Base-by-base conservation (phyloP, 2,329 filamentous ascomycete genomes). In the Fusarium albosuccineum region DNA sequence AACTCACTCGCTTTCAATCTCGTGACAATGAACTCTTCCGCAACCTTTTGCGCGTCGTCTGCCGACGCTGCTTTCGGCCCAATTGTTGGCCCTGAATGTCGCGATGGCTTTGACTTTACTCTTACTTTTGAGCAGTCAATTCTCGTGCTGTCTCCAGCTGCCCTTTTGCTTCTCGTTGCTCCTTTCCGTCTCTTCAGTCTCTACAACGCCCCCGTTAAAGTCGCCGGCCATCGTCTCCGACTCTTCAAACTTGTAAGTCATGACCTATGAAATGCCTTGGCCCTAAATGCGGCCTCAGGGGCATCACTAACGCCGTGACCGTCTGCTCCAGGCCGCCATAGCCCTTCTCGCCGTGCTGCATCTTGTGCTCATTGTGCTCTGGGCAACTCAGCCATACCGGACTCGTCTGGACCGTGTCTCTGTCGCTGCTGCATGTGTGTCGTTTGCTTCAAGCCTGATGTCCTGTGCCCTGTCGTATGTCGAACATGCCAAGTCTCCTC, bases 21-120 rank as follows among this genome's bases (percentile, higher is more conserved):
- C 30, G n/a, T 34, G 49, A 60, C 14, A 45, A 75, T 75, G 73
- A 73, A 75, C 27, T 62, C 62, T 37, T 73, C 71, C 6, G 42
- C 46, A 1, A 55, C 52, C 13, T 30, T 65, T 3, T 75, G 73
- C 63, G 36, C 61, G 30, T 52, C 60, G 11, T 65, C 70, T 36
- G 60, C 70, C n/a, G 73, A 75, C 29, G 68, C 65, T 9, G 68
- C 66, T 16, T 75, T 75, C 36, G 73, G 73, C 4, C 73, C 73
- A 4, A 51, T 74, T 9, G 57, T 75, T 26, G 58, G 48, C 16
- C 42, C 60, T 10, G 50, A 64, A 42, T 80, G 81, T 16, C 79
- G 81, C 17, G 76, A 80, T 39, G 73, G 80, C 14, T 83, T 83
- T 56, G 86, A 88, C 71, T 82, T 86, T 46, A 83, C 82, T 3